phyloP scores from a whole-genome alignment of 2,329 filamentous ascomycete genomes.

The Epichloe scottii region DNA sequence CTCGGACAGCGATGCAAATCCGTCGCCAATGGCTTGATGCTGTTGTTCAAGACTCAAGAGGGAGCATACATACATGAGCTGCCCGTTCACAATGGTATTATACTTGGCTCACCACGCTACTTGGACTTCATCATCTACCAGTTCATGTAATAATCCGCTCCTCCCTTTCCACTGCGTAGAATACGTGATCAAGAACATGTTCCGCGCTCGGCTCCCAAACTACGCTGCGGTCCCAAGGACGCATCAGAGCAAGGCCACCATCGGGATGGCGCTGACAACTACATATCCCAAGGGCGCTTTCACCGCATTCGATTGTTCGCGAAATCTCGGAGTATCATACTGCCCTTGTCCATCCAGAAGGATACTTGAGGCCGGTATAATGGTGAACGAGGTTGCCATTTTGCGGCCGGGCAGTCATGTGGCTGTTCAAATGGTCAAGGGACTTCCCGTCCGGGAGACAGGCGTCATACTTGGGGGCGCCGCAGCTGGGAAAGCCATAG shows the following conservation, averaged over 20 bases:
- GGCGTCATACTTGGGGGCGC: slow-evolving; percentile 1
- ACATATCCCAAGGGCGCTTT: neutral
- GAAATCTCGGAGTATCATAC: slow-evolving; percentile 3
- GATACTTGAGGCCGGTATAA: slow-evolving; percentile 14
- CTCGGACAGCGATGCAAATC: no score
- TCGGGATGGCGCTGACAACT: slow-evolving; percentile 5
- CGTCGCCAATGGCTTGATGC: no score
- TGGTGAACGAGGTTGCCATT: slow-evolving; percentile 10
- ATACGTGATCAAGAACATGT: no score
- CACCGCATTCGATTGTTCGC: neutral
- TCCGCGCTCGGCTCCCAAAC: neutral
- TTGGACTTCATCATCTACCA: no score
- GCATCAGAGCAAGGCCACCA: neutral
- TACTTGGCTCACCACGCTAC: no score
- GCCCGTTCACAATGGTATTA: no score
- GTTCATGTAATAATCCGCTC: neutral
- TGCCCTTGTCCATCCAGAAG: slow-evolving; percentile 14
- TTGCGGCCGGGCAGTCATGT: neutral
- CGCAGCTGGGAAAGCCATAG: slow-evolving; percentile 7
- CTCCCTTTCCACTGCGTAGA: neutral
- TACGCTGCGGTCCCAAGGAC: neutral
- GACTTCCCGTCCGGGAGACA: slow-evolving; percentile 12
- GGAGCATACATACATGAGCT: no score
- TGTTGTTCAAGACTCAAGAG: no score
- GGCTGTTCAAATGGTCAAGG: no score